Evolutionary conservation across 108 stramenopile species (phyloP).

Genomic region (Cyclotella cryptica): DNA sequence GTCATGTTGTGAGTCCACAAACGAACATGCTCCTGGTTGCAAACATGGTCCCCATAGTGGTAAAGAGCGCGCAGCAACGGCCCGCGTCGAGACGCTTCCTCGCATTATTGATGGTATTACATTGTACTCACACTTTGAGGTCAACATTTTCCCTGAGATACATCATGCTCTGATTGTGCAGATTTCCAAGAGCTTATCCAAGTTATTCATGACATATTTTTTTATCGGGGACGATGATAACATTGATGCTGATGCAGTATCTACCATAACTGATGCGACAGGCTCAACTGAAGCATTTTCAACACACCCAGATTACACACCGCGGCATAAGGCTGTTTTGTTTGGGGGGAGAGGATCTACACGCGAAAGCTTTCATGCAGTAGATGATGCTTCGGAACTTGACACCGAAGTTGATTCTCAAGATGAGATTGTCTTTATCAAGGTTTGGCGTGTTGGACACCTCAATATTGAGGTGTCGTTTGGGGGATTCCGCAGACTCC

Average conservation of each 20-base stretch:
- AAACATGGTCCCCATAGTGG: slow-evolving; percentile 58
- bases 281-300: slow-evolving; percentile 35
- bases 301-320: slow-evolving; percentile 20
- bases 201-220: slow-evolving; percentile 53
- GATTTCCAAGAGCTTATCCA: slow-evolving; percentile 54
- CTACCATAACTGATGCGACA: slow-evolving; percentile 30
- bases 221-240: slow-evolving; percentile 43
- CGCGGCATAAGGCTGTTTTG: slow-evolving; percentile 34
- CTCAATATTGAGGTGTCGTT: slow-evolving; percentile 50
- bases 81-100: slow-evolving; percentile 53
- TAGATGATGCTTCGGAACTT: slow-evolving; percentile 4
- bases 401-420: slow-evolving; percentile 3
- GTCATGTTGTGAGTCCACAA: slow-evolving; percentile 44
- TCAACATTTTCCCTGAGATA: slow-evolving; percentile 57
- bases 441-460: slow-evolving; percentile 58
- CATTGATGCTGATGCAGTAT: slow-evolving; percentile 23
- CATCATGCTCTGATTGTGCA: slow-evolving; percentile 47
- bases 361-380: neutral
- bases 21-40: slow-evolving; percentile 44
- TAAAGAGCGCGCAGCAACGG: slow-evolving; percentile 55
- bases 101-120: slow-evolving; percentile 51
- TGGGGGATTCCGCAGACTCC: slow-evolving; percentile 49
- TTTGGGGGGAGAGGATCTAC: slow-evolving; percentile 50
- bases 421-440: slow-evolving; percentile 52
- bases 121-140: slow-evolving; percentile 57